phyloP scores from a whole-genome alignment of 768 basidiomycete species.

The Mycena vulgaris region DNA sequence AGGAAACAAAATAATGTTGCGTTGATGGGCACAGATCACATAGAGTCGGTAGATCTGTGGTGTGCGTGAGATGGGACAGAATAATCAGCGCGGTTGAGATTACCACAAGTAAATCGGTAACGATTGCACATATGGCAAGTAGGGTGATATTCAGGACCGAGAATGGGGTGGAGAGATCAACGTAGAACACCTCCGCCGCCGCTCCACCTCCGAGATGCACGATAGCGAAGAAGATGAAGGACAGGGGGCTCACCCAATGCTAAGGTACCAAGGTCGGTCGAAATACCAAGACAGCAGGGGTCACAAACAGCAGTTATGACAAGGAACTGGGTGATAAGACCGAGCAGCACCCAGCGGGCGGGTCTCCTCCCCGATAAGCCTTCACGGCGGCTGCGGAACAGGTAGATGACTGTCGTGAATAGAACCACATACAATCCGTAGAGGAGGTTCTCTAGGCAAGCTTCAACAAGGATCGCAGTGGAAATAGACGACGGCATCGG shows the following conservation, averaged over 20 bases:
- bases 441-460: constrained; percentile 2
- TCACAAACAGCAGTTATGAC: background rate
- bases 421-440: constrained; percentile 19
- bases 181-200: background rate
- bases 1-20: background rate
- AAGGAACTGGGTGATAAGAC: constrained; percentile 17
- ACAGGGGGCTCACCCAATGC: constrained; percentile 5
- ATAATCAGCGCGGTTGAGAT: background rate
- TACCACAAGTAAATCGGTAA: constrained; percentile 20
- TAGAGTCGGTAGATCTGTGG: constrained; percentile 20
- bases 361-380: background rate
- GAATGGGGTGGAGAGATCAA: background rate
- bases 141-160: background rate
- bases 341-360: background rate
- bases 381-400: constrained; percentile 17
- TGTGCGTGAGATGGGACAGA: background rate
- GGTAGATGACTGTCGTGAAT: constrained; percentile 13
- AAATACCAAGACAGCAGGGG: too few relatives aligned
- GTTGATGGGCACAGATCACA: constrained; percentile 7
- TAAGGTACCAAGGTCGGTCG: too few relatives aligned
- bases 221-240: background rate
- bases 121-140: background rate
- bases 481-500: background rate
- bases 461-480: background rate
- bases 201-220: background rate